Evolutionary conservation across 2,329 filamentous ascomycete species (phyloP).

Genomic region (Paramyrothecium sp.): DNA sequence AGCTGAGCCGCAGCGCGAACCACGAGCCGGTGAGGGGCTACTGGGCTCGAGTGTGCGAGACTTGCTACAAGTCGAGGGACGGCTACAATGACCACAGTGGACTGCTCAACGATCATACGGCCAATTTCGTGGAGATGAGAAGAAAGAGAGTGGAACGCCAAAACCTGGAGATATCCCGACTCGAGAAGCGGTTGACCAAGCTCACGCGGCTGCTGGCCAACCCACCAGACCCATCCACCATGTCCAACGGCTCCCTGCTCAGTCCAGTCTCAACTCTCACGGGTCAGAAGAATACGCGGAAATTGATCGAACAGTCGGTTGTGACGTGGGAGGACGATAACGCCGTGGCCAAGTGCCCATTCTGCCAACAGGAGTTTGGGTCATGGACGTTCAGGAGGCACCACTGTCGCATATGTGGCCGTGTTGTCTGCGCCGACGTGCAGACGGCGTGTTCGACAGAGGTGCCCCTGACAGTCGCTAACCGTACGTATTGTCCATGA

Average conservation of each 20-base stretch:
- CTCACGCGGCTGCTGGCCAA: conserved; percentile 81
- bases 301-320: conserved; percentile 83
- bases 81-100: conserved; percentile 92
- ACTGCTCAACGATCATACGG: conserved; percentile 67
- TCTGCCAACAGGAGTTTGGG: conserved; percentile 94
- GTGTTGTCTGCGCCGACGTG: conserved; percentile 87
- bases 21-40: conserved; percentile 88
- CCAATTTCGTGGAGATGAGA: conserved; percentile 68
- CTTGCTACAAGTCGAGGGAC: conserved; percentile 95
- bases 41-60: conserved; percentile 96
- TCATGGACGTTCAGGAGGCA: conserved; percentile 91
- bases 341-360: conserved; percentile 77
- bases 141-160: conserved; percentile 79
- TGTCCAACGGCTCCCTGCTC: conserved; percentile 50
- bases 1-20: conserved; percentile 81
- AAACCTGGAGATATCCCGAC: conserved; percentile 80
- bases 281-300: conserved; percentile 72
- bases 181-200: conserved; percentile 90
- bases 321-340: conserved; percentile 95
- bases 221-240: conserved; percentile 63
- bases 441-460: conserved; percentile 83
- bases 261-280: conserved; percentile 61
- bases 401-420: conserved; percentile 91
- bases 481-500: conserved; percentile 31
- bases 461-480: conserved; percentile 74